Base-by-base conservation (phyloP, 2,329 filamentous ascomycete species). In the Botryotinia convoluta region DNA sequence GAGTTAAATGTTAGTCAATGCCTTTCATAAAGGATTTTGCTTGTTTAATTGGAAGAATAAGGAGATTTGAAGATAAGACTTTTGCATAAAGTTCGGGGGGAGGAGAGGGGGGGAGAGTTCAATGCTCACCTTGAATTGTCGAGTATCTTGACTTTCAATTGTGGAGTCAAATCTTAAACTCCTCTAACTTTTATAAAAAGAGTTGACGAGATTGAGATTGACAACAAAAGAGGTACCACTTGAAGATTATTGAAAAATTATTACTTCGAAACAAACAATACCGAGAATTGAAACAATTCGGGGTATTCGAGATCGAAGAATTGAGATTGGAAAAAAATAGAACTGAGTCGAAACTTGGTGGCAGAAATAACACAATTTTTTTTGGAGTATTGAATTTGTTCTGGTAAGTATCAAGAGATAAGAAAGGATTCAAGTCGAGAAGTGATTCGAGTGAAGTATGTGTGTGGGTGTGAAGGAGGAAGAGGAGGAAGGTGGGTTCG, bases 1-100 rank as follows among this genome's bases (percentile, higher is more conserved):
- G 79, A 78, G 77, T 51, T 74, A 73, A 74, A 75, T 72, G 74
- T 80, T 78, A 81, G 81, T 76, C 67, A 69, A 72, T 72, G 62
- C 57, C 71, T 65, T 61, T 62, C 42, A 57, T 42, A 39, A 57
- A 68, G 48, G 37, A 61, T 61, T 35, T 20, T 44, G 57, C 42
- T n/a, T 44, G 54, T 39, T 57, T 69, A 63, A 63, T 62, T 60
- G 57, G 45, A 45, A 48, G 42, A 6, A 37, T 35, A n/a, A 35
- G 14, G 29, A 29, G 51, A 59, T 32, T 44, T 20, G 51, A 29
- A 42, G 22, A 59, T 29, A 18, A 44, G 26, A 29, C n/a, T 63
- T 39, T 69, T 57, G 67, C 48, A 60, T 69, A 69, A 60, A 69
- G 54, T 44, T 42, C 26, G 45, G 64, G 45, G 51, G 48, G 4